Base-by-base conservation (phyloP, 768 basidiomycete genomes). In the Pleurotus djamor region DNA sequence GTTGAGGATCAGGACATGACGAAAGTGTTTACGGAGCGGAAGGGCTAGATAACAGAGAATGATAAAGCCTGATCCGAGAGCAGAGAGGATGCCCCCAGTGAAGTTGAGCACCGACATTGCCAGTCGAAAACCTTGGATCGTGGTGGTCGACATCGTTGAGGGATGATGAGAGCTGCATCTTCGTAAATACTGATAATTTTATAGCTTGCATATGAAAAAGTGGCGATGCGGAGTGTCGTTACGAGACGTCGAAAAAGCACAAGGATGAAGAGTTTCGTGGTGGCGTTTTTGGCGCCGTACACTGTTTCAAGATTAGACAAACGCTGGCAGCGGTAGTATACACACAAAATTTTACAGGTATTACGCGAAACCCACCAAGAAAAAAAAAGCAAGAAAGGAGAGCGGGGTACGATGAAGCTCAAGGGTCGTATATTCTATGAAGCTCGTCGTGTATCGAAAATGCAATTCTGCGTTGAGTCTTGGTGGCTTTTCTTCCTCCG, bases 401-500 rank as follows among this genome's bases (percentile, higher is more conserved):
- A 28, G 21, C 21, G 21, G 21, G 21, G 21, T 28, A 28, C 21
- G 21, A 28, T 28, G 21, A 28, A 28, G 21, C 21, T 41, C 38
- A 41, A 9, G 38, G 38, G 17, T 38, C 16, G 16, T 52, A 52
- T 17, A 59, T 35, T 41, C 63, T 68, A 60, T 72, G 67, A 56
- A 94, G 66, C 72, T 92, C 90, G 50, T 89, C 84, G 62, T 92
- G 84, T 63, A 94, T 87, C 28, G 89, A 92, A 73, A 95, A 96
- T 13, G 86, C 86, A 9, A 94, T 79, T 62, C 94, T 71, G 60
- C 94, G 78, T 68, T 96, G 94, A 4, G 91, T 94, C 74, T 96
- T 96, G 5, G 91, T 84, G 4, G 94, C 93, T 64, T 91, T 85
- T 35, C 94, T 78, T n/a, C 94, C 94, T 5, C 92, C 93, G 0